Evolutionary conservation across 108 stramenopile genomes (phyloP).

Genomic region (Fragilaria crotonensis): DNA sequence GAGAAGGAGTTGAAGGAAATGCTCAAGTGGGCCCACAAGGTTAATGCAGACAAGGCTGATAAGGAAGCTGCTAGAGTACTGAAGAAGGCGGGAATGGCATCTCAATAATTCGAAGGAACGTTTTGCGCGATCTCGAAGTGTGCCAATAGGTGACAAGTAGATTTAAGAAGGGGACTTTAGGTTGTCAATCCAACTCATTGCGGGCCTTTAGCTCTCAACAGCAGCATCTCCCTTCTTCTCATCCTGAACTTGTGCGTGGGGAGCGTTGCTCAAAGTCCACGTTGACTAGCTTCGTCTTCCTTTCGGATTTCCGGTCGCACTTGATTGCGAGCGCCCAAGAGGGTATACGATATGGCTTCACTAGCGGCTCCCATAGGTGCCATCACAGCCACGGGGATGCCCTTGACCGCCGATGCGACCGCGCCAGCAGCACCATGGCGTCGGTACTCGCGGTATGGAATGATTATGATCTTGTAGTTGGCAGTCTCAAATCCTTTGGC

Average conservation of each 20-base stretch:
- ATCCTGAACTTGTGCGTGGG: too few relatives aligned
- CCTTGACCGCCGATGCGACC: slow-evolving; percentile 50
- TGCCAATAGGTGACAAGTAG: slow-evolving; percentile 1
- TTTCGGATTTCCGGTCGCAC: slow-evolving; percentile 70
- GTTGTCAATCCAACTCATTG: too few relatives aligned
- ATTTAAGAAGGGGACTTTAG: background rate
- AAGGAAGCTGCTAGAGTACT: slow-evolving; percentile 78
- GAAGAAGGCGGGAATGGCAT: slow-evolving; percentile 46
- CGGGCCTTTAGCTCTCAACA: too few relatives aligned
- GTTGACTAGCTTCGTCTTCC: slow-evolving; percentile 59
- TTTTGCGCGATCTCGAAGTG: background rate
- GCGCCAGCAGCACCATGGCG: slow-evolving; percentile 55
- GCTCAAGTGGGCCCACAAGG: slow-evolving; percentile 69
- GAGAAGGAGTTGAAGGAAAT: slow-evolving; percentile 68
- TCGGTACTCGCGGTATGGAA: slow-evolving; percentile 68
- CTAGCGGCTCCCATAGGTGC: slow-evolving; percentile 72
- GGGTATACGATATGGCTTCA: slow-evolving; percentile 71
- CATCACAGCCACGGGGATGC: slow-evolving; percentile 68
- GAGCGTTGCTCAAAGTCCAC: too few relatives aligned
- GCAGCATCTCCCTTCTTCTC: too few relatives aligned
- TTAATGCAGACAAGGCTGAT: slow-evolving; percentile 72
- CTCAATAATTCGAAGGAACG: background rate
- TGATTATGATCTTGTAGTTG: slow-evolving; percentile 68
- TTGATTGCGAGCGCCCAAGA: slow-evolving; percentile 74
- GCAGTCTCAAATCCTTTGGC: slow-evolving; percentile 62